These are phyloP conservation scores for Epichloe coenophiala DNA, from an alignment of 2,329 filamentous ascomycete species.

Conservation along the genomic window DNA sequence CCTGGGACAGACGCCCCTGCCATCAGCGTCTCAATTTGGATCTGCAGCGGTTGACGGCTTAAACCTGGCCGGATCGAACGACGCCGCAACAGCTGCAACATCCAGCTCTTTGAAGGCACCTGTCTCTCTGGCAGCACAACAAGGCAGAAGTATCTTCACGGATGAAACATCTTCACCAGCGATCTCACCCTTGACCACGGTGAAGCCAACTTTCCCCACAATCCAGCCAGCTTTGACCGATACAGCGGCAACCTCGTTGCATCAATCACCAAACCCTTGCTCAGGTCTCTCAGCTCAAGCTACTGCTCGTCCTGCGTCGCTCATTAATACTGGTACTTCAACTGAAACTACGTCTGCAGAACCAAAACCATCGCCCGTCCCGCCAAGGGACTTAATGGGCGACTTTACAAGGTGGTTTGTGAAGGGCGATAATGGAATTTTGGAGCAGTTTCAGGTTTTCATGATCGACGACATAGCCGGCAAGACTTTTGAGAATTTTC, in stretches of 20 bases:
- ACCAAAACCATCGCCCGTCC: background rate
- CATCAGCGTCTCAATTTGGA: background rate
- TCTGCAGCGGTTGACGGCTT: background rate
- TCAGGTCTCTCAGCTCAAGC: background rate
- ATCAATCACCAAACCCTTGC: background rate
- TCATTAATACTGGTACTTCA: background rate
- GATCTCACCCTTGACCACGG: background rate
- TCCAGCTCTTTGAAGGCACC: background rate
- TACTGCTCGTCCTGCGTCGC: background rate
- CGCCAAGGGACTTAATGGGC: constrained; percentile 28
- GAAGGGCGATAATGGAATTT: constrained; percentile 36
- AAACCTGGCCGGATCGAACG: background rate
- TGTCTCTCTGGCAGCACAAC: background rate
- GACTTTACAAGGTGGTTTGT: constrained; percentile 43
- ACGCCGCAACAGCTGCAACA: background rate
- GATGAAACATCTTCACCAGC: background rate
- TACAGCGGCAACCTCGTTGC: background rate
- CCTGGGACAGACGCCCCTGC: background rate
- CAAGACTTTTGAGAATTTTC: constrained; percentile 26
- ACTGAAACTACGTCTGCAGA: background rate
- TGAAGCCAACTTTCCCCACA: background rate
- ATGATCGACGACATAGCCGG: constrained; percentile 32
- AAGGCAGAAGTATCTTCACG: background rate
- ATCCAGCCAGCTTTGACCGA: background rate
- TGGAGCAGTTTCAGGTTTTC: constrained; percentile 35